Conservation (phyloP, 2,329 filamentous ascomycete genomes). For the Neonectria hederae region DNA sequence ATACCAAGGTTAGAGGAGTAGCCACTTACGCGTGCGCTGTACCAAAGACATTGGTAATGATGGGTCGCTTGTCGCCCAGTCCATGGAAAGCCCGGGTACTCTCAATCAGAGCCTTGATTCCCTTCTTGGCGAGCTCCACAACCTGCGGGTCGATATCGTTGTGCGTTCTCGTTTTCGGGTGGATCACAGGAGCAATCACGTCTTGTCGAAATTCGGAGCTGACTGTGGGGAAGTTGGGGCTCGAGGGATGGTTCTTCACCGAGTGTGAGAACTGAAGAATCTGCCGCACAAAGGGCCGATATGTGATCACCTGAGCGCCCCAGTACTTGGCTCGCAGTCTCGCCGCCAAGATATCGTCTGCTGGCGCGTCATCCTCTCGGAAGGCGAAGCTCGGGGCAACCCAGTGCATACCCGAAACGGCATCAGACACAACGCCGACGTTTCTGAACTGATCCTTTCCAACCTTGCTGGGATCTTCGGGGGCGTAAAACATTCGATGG, state of each 20-base stretch:
- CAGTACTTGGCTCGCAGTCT: slow-evolving; percentile 94
- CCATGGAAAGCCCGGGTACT: slow-evolving; percentile 85
- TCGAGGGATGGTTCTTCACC: slow-evolving; percentile 47
- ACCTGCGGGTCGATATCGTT: slow-evolving; percentile 57
- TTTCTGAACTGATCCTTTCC: slow-evolving; percentile 54
- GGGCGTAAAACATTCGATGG: slow-evolving; percentile 65
- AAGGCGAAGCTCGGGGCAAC: slow-evolving; percentile 64
- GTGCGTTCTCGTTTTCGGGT: slow-evolving; percentile 48
- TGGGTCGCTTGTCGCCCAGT: slow-evolving; percentile 70
- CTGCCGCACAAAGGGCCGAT: slow-evolving; percentile 75
- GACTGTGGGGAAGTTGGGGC: slow-evolving; percentile 45
- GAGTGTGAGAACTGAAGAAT: slow-evolving; percentile 61
- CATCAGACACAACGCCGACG: slow-evolving; percentile 57
- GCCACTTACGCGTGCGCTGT: slow-evolving; percentile 90
- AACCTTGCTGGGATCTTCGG: slow-evolving; percentile 48
- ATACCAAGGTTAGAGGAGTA: not conserved
- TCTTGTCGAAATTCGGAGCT: slow-evolving; percentile 50
- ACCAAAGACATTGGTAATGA: slow-evolving; percentile 96
- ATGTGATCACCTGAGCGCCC: slow-evolving; percentile 89
- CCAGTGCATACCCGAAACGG: slow-evolving; percentile 55
- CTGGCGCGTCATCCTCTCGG: slow-evolving; percentile 74
- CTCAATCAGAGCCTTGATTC: slow-evolving; percentile 78
- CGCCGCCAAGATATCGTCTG: slow-evolving; percentile 80
- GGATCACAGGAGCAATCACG: slow-evolving; percentile 50
- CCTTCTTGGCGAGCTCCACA: slow-evolving; percentile 66